These are phyloP conservation scores for Eutypella sp. DNA, from an alignment of 2,329 filamentous ascomycete species.

Conservation along the genomic window DNA sequence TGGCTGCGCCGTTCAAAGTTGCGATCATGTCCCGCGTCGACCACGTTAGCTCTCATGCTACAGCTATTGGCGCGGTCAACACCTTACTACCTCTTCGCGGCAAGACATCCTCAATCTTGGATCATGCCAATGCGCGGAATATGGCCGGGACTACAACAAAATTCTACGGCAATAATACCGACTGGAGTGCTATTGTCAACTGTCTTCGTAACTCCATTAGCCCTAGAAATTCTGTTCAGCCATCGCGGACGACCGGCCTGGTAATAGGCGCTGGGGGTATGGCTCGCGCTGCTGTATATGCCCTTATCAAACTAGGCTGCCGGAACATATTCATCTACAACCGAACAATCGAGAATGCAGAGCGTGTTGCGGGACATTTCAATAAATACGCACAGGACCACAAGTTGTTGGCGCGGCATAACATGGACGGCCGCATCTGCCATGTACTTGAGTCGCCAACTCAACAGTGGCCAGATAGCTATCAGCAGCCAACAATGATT, in stretches of 20 bases:
- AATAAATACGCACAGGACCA: slow-evolving; percentile 44
- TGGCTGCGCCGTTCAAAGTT: slow-evolving; percentile 67
- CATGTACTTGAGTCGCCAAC: slow-evolving; percentile 53
- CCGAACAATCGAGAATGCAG: slow-evolving; percentile 56
- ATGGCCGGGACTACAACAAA: slow-evolving; percentile 55
- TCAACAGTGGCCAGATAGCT: slow-evolving; percentile 58
- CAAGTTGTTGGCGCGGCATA: slow-evolving; percentile 27
- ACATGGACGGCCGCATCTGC: slow-evolving; percentile 36
- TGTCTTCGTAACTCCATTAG: slow-evolving; percentile 64
- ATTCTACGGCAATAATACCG: slow-evolving; percentile 67
- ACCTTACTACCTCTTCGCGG: slow-evolving; percentile 63
- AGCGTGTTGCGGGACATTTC: slow-evolving; percentile 62
- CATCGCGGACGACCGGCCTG: slow-evolving; percentile 46
- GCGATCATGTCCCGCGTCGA: slow-evolving; percentile 60
- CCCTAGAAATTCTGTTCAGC: slow-evolving; percentile 57
- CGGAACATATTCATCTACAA: slow-evolving; percentile 70
- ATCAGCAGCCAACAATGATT: slow-evolving; percentile 63
- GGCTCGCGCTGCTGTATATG: slow-evolving; percentile 70
- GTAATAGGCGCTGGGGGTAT: slow-evolving; percentile 64
- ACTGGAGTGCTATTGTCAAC: slow-evolving; percentile 61
- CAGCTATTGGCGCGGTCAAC: slow-evolving; percentile 68
- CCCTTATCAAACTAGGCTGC: slow-evolving; percentile 67
- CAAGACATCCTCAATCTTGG: slow-evolving; percentile 41
- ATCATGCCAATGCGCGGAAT: slow-evolving; percentile 54
- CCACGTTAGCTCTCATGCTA: slow-evolving; percentile 62